These are phyloP conservation scores for Candida chilensis DNA, from an alignment of 805 yeast species.

Conservation along the genomic window DNA sequence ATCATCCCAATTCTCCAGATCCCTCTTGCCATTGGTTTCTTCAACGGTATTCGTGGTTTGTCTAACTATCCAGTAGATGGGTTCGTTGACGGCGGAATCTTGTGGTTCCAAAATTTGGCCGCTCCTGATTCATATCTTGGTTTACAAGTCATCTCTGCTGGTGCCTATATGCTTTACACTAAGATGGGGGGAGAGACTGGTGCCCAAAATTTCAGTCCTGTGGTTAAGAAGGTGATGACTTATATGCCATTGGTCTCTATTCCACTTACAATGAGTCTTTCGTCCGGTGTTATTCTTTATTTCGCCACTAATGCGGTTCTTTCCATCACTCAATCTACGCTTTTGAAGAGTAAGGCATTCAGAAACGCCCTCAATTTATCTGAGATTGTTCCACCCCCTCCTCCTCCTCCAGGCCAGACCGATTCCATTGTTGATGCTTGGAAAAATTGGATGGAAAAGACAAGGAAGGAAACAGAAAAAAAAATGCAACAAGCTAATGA, in stretches of 20 bases:
- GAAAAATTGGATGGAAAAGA: too few species aligned
- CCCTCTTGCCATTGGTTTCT: slow-evolving; percentile 84
- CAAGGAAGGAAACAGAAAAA: too few species aligned
- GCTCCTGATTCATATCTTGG: slow-evolving; percentile 90
- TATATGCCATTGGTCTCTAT: slow-evolving; percentile 75
- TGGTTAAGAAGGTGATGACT: slow-evolving; percentile 54
- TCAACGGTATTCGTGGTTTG: slow-evolving; percentile 81
- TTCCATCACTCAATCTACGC: slow-evolving; percentile 63
- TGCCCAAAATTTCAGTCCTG: slow-evolving; percentile 54
- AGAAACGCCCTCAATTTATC: slow-evolving; percentile 53
- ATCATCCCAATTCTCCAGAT: slow-evolving; percentile 72
- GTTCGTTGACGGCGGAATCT: slow-evolving; percentile 60
- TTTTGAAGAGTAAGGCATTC: slow-evolving; percentile 50
- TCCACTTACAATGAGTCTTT: slow-evolving; percentile 79
- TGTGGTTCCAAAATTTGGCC: slow-evolving; percentile 79
- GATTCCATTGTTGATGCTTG: too few species aligned
- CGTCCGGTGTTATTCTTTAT: slow-evolving; percentile 79
- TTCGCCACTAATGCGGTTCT: slow-evolving; percentile 74
- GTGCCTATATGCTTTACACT: slow-evolving; percentile 64
- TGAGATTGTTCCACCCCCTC: slow-evolving; percentile 48
- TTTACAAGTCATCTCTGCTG: slow-evolving; percentile 75
- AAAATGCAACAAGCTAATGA: too few species aligned
- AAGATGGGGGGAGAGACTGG: slow-evolving; percentile 91
- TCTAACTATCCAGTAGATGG: slow-evolving; percentile 80
- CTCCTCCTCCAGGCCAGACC: slow-evolving; percentile 12